Conservation (phyloP, 73 alveolate species). For the Paramecium pentaurelia region DNA sequence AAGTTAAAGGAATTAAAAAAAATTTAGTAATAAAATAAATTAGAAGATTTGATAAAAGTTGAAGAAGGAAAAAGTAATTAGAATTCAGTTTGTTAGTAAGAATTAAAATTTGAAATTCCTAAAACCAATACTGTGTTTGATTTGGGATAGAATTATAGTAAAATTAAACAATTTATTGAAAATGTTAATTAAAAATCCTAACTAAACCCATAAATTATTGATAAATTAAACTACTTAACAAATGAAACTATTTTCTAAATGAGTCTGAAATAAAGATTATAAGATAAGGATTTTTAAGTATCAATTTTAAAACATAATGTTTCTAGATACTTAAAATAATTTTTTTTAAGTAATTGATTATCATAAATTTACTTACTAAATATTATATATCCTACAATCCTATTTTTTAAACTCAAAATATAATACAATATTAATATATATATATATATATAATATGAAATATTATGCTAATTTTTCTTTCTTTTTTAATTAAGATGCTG, state of each 20-base stretch:
- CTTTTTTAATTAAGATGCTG: neutral
- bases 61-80: slow-evolving; percentile 1
- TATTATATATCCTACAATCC: neutral
- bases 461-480: neutral
- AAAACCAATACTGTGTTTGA: neutral
- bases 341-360: neutral
- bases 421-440: neutral
- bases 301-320: neutral
- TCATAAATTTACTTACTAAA: neutral
- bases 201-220: neutral
- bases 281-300: neutral
- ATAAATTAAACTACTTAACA: neutral
- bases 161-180: neutral
- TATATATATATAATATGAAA: neutral
- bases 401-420: neutral
- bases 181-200: neutral
- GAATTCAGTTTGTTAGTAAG: neutral
- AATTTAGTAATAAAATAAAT: neutral
- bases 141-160: neutral
- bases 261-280: neutral
- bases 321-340: neutral
- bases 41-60: neutral
- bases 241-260: neutral
- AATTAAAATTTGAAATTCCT: neutral
- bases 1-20: neutral